Evolutionary conservation across 73 alveolate genomes (phyloP).

Genomic region (Uronychia setigera): DNA sequence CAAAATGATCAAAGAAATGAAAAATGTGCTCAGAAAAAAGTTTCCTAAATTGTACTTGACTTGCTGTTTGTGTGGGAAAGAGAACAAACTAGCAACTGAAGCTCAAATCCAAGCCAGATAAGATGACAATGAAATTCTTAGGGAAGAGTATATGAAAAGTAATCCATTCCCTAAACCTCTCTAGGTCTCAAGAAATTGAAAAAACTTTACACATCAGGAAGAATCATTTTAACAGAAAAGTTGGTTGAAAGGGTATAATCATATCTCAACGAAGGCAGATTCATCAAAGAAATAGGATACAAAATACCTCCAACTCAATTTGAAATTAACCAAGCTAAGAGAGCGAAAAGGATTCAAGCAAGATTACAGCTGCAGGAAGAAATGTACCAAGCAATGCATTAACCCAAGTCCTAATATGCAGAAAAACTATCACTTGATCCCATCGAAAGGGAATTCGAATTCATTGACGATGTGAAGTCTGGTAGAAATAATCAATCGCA

Average conservation of each 20-base stretch:
- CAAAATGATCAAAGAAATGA: conserved; percentile 40
- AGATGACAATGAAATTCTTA: conserved; percentile 16
- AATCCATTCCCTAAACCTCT: background rate
- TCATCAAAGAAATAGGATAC: background rate
- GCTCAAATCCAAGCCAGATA: background rate
- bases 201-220: background rate
- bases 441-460: too few species aligned
- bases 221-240: background rate
- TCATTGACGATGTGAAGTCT: too few species aligned
- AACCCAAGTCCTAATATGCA: too few species aligned
- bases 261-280: background rate
- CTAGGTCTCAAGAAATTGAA: background rate
- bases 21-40: conserved; percentile 20
- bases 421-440: too few species aligned
- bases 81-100: background rate
- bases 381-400: too few species aligned
- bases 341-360: background rate
- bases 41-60: conserved; percentile 1
- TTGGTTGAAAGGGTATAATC: background rate
- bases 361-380: background rate
- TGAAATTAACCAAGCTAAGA: background rate
- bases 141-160: conserved; percentile 22
- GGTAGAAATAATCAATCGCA: too few species aligned
- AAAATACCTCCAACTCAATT: background rate
- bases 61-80: conserved; percentile 4